phyloP scores from a whole-genome alignment of 1,284 basidiomycete species.

The Dichomitus squalens region DNA sequence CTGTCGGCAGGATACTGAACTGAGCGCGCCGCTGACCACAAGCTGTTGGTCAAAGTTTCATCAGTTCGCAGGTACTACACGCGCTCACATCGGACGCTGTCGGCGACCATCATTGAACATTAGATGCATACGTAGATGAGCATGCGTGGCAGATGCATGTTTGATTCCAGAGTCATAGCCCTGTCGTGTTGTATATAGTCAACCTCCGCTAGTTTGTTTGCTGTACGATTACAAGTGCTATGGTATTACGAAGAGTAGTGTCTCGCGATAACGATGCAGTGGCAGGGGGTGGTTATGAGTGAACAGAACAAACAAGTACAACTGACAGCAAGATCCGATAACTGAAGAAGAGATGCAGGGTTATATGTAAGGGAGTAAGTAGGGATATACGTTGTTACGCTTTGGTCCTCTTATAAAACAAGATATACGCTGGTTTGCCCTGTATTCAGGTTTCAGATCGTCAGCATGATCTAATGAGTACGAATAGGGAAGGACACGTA shows the following conservation, averaged over 20 bases:
- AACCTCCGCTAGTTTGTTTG: slow-evolving; percentile 21
- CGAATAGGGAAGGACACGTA: slow-evolving; percentile 45
- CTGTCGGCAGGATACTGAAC: neutral
- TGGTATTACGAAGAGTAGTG: slow-evolving; percentile 30
- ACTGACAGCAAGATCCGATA: slow-evolving; percentile 35
- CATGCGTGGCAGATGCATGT: neutral
- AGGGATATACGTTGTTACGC: slow-evolving; percentile 36
- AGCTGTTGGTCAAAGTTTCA: no score
- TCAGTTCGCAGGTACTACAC: neutral
- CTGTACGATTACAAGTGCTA: slow-evolving; percentile 40
- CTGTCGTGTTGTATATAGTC: slow-evolving; percentile 1
- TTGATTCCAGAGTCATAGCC: neutral
- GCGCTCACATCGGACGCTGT: neutral
- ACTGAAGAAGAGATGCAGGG: slow-evolving; percentile 31
- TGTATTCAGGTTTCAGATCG: slow-evolving; percentile 34
- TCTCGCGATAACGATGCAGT: slow-evolving; percentile 19
- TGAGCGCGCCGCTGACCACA: no score
- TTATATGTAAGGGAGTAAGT: slow-evolving; percentile 24
- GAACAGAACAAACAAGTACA: slow-evolving; percentile 28
- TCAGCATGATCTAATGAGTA: neutral
- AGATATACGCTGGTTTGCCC: slow-evolving; percentile 86
- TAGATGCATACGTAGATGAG: slow-evolving; percentile 3
- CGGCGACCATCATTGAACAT: neutral
- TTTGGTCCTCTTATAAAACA: slow-evolving; percentile 82
- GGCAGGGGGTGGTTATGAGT: neutral